phyloP scores from a whole-genome alignment of 805 yeast species.

The Metschnikowia arizonensis region DNA sequence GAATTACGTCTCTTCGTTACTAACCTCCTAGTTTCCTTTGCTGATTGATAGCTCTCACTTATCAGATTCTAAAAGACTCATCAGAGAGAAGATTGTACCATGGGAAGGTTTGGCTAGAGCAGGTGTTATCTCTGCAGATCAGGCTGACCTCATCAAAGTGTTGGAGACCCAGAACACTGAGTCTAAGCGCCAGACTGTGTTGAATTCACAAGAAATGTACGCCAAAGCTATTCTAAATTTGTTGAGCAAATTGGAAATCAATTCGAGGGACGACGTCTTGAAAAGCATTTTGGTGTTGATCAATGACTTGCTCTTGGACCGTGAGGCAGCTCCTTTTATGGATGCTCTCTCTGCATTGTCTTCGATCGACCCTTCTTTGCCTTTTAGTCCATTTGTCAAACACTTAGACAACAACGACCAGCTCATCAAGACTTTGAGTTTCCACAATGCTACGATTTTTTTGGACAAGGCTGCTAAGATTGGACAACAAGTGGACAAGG shows the following conservation, averaged over 20 bases:
- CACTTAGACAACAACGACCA: constrained; percentile 54
- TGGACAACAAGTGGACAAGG: constrained; percentile 29
- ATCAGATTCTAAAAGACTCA: constrained; percentile 59
- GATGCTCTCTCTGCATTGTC: constrained; percentile 42
- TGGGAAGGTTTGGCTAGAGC: constrained; percentile 90
- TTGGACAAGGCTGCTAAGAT: constrained; percentile 29
- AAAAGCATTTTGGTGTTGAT: constrained; percentile 60
- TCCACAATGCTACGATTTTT: constrained; percentile 51
- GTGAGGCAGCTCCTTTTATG: constrained; percentile 31
- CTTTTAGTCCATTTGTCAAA: constrained; percentile 50
- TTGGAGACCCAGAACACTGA: constrained; percentile 47
- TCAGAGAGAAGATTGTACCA: constrained; percentile 77
- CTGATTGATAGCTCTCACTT: constrained; percentile 62
- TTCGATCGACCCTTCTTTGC: constrained; percentile 41
- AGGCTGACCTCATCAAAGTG: constrained; percentile 57
- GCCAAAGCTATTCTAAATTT: constrained; percentile 52
- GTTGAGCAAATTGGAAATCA: constrained; percentile 43
- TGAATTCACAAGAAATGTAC: constrained; percentile 46
- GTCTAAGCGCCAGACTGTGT: constrained; percentile 39
- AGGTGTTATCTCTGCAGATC: constrained; percentile 59
- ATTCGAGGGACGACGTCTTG: constrained; percentile 57
- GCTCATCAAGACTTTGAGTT: constrained; percentile 51
- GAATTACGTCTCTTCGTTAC: constrained; percentile 2
- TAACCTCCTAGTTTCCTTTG: constrained; percentile 28
- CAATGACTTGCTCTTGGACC: constrained; percentile 50